Conservation (phyloP, 345 rosid species). For the Microthlaspi erraticum region DNA sequence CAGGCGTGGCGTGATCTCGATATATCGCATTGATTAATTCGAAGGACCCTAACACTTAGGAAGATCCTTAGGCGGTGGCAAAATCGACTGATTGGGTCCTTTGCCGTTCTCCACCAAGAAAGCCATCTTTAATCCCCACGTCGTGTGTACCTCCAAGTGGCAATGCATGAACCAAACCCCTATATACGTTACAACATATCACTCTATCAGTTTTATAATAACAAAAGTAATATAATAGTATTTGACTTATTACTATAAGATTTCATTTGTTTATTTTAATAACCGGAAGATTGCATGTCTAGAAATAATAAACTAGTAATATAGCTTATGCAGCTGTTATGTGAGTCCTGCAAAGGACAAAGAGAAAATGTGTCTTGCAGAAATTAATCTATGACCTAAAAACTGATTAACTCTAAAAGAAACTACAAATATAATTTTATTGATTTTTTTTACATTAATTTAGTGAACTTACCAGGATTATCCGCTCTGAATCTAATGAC, state of each 20-base stretch:
- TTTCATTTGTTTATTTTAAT: background rate
- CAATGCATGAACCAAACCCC: conserved; percentile 99
- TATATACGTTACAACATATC: conserved; percentile 31
- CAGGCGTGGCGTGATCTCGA: conserved; percentile 34
- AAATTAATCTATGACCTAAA: background rate
- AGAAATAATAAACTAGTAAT: conserved; percentile 2
- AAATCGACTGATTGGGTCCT: conserved; percentile 77
- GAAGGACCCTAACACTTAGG: conserved; percentile 68
- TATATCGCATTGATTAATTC: background rate
- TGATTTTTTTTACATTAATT: background rate
- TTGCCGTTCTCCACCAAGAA: conserved; percentile 94
- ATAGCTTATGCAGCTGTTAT: background rate
- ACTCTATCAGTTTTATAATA: background rate
- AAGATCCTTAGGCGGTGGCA: conserved; percentile 93
- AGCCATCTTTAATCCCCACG: conserved; percentile 99
- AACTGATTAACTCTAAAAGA: background rate
- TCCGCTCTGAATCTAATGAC: conserved; percentile 87
- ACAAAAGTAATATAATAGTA: background rate
- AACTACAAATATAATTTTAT: background rate
- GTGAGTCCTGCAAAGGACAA: conserved; percentile 1
- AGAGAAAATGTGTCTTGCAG: background rate
- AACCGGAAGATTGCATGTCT: background rate
- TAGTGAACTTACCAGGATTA: conserved; percentile 71
- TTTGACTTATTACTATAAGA: conserved; percentile 1
- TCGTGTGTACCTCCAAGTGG: conserved; percentile 94